Evolutionary conservation across 192 early-diverging fungal genomes (phyloP), one percentile per base, ranked within the genome.

Genomic region (Backusella circina): DNA sequence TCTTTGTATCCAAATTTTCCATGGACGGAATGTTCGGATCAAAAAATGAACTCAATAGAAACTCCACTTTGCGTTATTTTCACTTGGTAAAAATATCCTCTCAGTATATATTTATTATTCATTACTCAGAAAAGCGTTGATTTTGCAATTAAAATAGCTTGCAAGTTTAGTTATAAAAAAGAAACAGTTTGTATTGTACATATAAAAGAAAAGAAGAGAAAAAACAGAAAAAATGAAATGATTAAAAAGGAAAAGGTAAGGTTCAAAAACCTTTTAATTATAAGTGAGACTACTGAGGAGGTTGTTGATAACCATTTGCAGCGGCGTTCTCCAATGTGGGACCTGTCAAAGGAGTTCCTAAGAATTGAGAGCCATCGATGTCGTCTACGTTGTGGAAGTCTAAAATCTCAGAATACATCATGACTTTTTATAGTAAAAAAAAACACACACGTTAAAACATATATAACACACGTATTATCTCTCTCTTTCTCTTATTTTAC

Each of bases 351-450:
- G 82, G 82, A 32, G 82, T 83, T 15, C 82, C 82, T 28, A 83
- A 65, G 36, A 71, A 83, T 37, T 83, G 78, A 47, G 77, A 72
- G 2, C 74, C 78, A 67, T 83, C 82, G 28, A 83, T 86, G 23
- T 86, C 84, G 38, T 83, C 85, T 47, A 91, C 90, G 61, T 90
- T 87, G 70, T 89, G 83, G 66, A 91, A 91, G 57, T 91, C 92
- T 41, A 93, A 80, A 61, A 95, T 93, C 77, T 95, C 93, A 68
- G 89, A 90, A 77, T 95, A 95, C 92, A 95, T 93, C 92, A 93
- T 95, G 10, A 93, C 88, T 80, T 15, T 61, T 21, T 61, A 74
- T 5, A 26, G 35, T 13, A 75, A 39, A 51, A 47, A 15, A 36
- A 26, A 37, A 36, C 3, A 80, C 16, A 33, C 5, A 21, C 18